phyloP scores from a whole-genome alignment of 305 asterid genomes.

The Fraxinus ornus region DNA sequence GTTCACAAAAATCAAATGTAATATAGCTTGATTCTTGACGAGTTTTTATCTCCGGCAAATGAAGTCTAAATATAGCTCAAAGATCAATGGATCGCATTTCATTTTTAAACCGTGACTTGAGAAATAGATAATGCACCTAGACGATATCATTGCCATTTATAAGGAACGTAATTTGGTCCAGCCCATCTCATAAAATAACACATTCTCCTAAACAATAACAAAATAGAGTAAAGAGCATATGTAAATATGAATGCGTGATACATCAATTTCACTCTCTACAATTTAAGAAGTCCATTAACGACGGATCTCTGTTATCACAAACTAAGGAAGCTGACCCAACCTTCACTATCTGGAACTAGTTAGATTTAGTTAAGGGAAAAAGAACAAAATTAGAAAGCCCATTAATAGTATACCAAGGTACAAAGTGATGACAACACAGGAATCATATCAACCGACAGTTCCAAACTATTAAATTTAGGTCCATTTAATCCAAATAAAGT shows the following conservation, averaged over 20 bases:
- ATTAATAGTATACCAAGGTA: neutral
- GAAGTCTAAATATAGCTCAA: neutral
- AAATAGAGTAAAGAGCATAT: neutral
- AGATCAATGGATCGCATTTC: neutral
- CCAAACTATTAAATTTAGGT: neutral
- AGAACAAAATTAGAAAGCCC: neutral
- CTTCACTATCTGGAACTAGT: neutral
- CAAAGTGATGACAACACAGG: neutral
- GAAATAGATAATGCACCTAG: neutral
- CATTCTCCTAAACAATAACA: neutral
- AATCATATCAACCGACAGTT: neutral
- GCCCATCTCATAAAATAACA: neutral
- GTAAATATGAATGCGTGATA: neutral
- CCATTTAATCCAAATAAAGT: neutral
- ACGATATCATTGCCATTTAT: neutral
- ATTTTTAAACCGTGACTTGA: neutral
- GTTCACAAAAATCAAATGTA: neutral
- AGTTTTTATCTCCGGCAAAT: neutral
- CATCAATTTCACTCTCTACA: neutral
- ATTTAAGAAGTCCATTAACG: neutral
- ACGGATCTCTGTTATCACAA: neutral
- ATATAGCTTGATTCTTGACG: neutral
- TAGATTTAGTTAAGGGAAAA: neutral
- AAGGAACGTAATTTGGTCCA: neutral
- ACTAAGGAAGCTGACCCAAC: neutral